Evolutionary conservation across 2,329 filamentous ascomycete genomes (phyloP).

Genomic region (Colletotrichum euphorbiae): DNA sequence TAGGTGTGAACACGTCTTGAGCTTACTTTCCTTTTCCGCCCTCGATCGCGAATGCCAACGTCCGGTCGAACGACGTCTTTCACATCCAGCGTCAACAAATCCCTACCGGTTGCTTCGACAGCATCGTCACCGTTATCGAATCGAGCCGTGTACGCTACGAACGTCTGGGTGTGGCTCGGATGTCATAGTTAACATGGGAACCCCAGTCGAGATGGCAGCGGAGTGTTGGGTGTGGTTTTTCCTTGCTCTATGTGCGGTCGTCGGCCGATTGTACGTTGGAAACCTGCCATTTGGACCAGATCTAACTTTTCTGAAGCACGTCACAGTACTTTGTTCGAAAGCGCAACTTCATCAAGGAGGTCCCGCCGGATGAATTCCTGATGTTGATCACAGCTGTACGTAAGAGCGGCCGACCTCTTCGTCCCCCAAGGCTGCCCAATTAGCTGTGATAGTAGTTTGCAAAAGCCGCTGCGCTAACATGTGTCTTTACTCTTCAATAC

Average conservation of each 20-base stretch:
- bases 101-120: neutral
- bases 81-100: too few relatives aligned
- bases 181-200: slow-evolving; percentile 8
- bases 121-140: neutral
- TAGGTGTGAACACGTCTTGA: slow-evolving; percentile 4
- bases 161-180: neutral
- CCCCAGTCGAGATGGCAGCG: slow-evolving; percentile 8
- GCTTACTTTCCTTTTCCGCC: too few relatives aligned
- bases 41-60: too few relatives aligned
- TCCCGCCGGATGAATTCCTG: slow-evolving; percentile 30
- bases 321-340: slow-evolving; percentile 32
- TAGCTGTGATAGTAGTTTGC: too few relatives aligned
- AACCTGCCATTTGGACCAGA: neutral
- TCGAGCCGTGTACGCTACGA: neutral
- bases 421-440: too few relatives aligned
- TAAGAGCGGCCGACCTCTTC: neutral
- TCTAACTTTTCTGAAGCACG: slow-evolving; percentile 1
- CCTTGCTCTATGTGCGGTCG: slow-evolving; percentile 18
- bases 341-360: slow-evolving; percentile 27
- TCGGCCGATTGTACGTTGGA: slow-evolving; percentile 26
- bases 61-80: too few relatives aligned
- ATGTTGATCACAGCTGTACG: slow-evolving; percentile 31
- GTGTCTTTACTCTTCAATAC: too few relatives aligned
- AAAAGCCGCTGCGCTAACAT: too few relatives aligned
- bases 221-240: slow-evolving; percentile 33